Percentiles rank a stretch among this genome's conserved stretches.
Evolutionary conservation across 768 basidiomycete species (phyloP).

Genomic region (Hygrophoropsis aurantiaca): DNA sequence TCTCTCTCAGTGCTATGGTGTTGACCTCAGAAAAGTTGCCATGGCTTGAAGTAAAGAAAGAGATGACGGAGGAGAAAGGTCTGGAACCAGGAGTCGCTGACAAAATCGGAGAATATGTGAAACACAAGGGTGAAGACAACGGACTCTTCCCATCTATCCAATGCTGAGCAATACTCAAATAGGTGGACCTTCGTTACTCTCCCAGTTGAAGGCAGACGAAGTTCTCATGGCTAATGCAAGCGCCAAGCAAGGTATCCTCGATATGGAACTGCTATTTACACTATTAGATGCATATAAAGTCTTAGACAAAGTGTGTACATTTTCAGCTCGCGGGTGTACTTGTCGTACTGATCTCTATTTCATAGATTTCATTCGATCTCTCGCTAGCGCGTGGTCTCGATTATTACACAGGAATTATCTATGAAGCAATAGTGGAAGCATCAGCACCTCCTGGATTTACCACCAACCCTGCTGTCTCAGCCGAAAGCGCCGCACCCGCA

Average conservation of each 20-base stretch:
- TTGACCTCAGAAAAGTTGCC: conserved; percentile 51
- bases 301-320: conserved; percentile 61
- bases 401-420: conserved; percentile 99
- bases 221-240: conserved; percentile 65
- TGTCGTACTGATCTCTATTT: too few species aligned
- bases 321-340: neutral
- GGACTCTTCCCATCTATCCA: neutral
- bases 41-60: conserved; percentile 90
- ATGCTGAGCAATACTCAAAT: neutral
- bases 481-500: conserved; percentile 25
- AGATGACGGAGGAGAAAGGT: conserved; percentile 97
- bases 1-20: neutral
- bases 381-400: conserved; percentile 97
- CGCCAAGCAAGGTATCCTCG: conserved; percentile 80
- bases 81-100: conserved; percentile 80
- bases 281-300: conserved; percentile 82
- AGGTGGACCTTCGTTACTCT: conserved; percentile 82
- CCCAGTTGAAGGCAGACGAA: conserved; percentile 62
- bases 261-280: conserved; percentile 84
- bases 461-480: conserved; percentile 47
- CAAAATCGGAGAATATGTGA: conserved; percentile 96
- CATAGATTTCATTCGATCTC: conserved; percentile 90
- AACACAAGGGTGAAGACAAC: conserved; percentile 73
- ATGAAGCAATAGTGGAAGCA: conserved; percentile 91
- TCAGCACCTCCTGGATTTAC: conserved; percentile 89